Conservation (phyloP, 176 grass and related monocot species). For the Cenchrus americanus region DNA sequence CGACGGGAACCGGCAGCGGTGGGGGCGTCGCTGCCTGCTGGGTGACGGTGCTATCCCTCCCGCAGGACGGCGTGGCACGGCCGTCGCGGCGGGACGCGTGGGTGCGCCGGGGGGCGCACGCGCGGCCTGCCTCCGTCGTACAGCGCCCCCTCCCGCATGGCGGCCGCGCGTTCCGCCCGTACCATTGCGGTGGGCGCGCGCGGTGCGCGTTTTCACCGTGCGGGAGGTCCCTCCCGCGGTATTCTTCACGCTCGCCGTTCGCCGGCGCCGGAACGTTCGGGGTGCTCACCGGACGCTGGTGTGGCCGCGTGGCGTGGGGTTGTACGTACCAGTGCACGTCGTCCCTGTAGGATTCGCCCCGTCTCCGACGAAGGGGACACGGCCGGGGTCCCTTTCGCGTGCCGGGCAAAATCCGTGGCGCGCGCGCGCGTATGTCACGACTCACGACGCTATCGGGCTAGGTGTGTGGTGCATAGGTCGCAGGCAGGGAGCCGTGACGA, state of each 20-base stretch:
- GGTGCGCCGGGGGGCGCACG: neutral
- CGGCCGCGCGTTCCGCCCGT: neutral
- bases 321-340: neutral
- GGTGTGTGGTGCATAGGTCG: neutral
- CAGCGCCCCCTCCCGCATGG: neutral
- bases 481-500: neutral
- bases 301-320: neutral
- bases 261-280: neutral
- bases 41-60: neutral
- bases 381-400: neutral
- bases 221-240: neutral
- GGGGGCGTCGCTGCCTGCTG: neutral
- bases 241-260: neutral
- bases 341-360: neutral
- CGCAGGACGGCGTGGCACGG: neutral
- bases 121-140: neutral
- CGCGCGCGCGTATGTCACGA: too few relatives aligned
- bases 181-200: neutral
- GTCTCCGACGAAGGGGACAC: neutral
- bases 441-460: neutral
- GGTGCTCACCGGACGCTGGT: too few relatives aligned
- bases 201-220: neutral
- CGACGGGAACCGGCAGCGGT: neutral
- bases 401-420: too few relatives aligned
- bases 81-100: constrained; percentile 18